Conservation (phyloP, 305 asterid species). For the Withania somnifera region DNA sequence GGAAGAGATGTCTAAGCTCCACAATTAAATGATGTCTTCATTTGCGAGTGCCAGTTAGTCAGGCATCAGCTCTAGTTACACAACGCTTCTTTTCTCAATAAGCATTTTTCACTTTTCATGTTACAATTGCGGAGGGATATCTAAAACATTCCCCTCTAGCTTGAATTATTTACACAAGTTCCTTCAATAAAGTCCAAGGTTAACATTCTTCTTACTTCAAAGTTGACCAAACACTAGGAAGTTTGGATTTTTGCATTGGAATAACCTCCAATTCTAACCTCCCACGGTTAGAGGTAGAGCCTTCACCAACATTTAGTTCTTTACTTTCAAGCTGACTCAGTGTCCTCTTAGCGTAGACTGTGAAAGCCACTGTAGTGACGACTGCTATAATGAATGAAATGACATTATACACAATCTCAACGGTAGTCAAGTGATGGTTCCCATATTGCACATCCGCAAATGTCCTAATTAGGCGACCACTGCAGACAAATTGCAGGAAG, state of each 20-base stretch:
- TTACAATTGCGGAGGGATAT: constrained; percentile 7
- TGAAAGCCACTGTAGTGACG: constrained; percentile 38
- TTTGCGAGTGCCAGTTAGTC: neutral
- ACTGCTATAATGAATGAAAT: constrained; percentile 47
- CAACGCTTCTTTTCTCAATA: neutral
- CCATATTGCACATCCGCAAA: constrained; percentile 56
- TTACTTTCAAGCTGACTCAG: constrained; percentile 37
- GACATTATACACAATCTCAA: constrained; percentile 54
- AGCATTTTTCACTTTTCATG: neutral
- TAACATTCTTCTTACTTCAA: constrained; percentile 3
- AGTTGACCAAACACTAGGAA: constrained; percentile 13
- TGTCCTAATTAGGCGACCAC: constrained; percentile 67
- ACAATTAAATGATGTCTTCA: neutral
- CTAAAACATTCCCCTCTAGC: neutral
- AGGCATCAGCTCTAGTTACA: neutral
- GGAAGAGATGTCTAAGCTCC: neutral
- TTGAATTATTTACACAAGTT: constrained; percentile 24
- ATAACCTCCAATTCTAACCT: constrained; percentile 27
- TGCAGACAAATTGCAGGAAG: constrained; percentile 19
- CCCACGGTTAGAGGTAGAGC: constrained; percentile 2
- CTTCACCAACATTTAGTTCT: constrained; percentile 21
- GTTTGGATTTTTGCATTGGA: constrained; percentile 27
- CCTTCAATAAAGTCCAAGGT: neutral
- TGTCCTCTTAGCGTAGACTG: constrained; percentile 51
- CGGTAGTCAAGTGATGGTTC: constrained; percentile 38